phyloP scores from a whole-genome alignment of 345 rosid genomes.

The Melaleuca quinquenervia region DNA sequence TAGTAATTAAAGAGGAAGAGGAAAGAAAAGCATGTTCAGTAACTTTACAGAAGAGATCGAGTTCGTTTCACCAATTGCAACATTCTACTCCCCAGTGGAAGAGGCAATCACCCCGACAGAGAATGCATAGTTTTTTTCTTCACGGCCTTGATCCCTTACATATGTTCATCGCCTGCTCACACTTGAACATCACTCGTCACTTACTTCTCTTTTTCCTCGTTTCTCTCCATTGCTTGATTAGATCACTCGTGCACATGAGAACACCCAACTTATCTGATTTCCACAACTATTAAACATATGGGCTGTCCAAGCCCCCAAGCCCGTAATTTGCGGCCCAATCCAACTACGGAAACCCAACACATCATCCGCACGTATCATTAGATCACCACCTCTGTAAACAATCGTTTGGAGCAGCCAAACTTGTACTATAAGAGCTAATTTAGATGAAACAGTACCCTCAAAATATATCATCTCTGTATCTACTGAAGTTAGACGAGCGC shows the following conservation, averaged over 20 bases:
- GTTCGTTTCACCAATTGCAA: no score
- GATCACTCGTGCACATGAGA: background rate
- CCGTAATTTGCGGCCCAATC: background rate
- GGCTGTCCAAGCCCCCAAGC: background rate
- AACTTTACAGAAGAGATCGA: background rate
- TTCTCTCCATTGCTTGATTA: background rate
- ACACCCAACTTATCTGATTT: background rate
- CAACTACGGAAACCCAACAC: background rate
- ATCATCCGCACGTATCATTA: background rate
- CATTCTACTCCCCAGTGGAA: no score
- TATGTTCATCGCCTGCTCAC: background rate
- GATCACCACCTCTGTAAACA: background rate
- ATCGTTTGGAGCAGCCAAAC: background rate
- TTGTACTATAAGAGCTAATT: background rate
- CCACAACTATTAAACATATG: background rate
- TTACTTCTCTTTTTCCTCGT: background rate
- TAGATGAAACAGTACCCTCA: background rate
- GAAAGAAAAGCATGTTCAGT: background rate
- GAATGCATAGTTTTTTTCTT: no score
- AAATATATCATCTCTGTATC: background rate
- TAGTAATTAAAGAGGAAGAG: background rate
- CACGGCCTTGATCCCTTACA: no score
- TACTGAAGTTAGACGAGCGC: background rate
- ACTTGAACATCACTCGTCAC: background rate
- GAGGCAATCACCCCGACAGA: no score